Percentiles rank a stretch among this genome's conserved stretches.
phyloP scores from a whole-genome alignment of 495 filamentous ascomycete genomes.

The Acidomyces sp. region DNA sequence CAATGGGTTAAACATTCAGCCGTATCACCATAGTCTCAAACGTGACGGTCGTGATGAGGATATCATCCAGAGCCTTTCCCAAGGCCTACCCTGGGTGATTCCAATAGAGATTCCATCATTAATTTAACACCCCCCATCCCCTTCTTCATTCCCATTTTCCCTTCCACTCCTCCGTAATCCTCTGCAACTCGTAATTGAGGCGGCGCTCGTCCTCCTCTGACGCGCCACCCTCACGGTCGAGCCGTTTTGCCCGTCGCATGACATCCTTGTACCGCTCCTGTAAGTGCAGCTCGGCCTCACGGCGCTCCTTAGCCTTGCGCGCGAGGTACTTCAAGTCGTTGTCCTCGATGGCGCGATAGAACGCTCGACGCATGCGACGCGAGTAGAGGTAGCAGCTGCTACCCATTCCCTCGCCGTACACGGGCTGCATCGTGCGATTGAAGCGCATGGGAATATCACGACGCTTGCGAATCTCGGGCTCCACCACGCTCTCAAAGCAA shows the following conservation, averaged over 20 bases:
- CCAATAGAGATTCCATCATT: no score
- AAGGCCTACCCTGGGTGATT: no score
- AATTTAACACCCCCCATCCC: no score
- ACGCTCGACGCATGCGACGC: slow-evolving; percentile 56
- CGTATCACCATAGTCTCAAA: no score
- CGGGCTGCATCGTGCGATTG: slow-evolving; percentile 32
- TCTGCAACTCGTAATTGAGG: slow-evolving; percentile 12
- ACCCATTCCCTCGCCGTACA: slow-evolving; percentile 36
- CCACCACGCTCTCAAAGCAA: slow-evolving; percentile 57
- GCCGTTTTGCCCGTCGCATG: slow-evolving; percentile 12
- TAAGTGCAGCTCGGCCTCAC: slow-evolving; percentile 23
- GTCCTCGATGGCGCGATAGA: slow-evolving; percentile 43
- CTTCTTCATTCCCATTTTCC: slow-evolving; percentile 20
- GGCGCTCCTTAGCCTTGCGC: slow-evolving; percentile 51
- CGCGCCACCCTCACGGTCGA: slow-evolving; percentile 1
- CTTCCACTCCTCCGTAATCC: slow-evolving; percentile 19
- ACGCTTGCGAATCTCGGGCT: slow-evolving; percentile 42
- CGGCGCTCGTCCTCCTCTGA: slow-evolving; percentile 10
- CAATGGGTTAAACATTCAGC: no score
- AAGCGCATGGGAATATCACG: slow-evolving; percentile 46
- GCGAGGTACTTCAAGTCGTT: slow-evolving; percentile 58
- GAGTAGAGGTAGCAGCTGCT: slow-evolving; percentile 63
- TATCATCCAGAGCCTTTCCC: no score
- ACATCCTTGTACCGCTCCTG: slow-evolving; percentile 19
- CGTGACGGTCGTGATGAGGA: no score